These are phyloP conservation scores for Begonia loranthoides DNA, from an alignment of 306 rosid species.

Conservation along the genomic window DNA sequence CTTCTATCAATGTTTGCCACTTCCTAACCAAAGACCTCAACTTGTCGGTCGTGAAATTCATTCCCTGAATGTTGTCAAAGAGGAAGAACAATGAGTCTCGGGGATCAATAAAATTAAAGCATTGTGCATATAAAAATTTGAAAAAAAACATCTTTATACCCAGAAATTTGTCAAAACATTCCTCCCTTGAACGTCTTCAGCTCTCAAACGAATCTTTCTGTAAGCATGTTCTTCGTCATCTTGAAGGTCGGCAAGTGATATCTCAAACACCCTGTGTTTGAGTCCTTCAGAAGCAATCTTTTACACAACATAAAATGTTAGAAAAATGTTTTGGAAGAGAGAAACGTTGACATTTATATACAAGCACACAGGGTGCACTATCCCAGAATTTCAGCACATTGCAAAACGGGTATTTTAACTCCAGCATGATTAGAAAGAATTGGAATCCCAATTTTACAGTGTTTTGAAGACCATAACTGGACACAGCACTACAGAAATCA, in stretches of 20 bases:
- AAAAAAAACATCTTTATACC: constrained; percentile 25
- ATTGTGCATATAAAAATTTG: background rate
- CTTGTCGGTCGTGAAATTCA: constrained; percentile 84
- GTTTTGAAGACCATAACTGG: too few relatives aligned
- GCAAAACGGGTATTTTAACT: too few relatives aligned
- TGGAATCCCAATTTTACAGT: too few relatives aligned
- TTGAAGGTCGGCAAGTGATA: constrained; percentile 93
- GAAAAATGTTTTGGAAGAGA: too few relatives aligned
- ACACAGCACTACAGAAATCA: too few relatives aligned
- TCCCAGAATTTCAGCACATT: too few relatives aligned
- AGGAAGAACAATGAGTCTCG: background rate
- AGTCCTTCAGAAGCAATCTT: constrained; percentile 98
- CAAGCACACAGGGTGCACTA: too few relatives aligned
- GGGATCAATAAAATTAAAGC: background rate
- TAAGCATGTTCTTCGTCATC: constrained; percentile 84
- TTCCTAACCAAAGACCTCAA: constrained; percentile 78
- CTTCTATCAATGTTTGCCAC: constrained; percentile 88
- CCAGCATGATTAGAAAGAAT: too few relatives aligned
- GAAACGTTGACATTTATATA: too few relatives aligned
- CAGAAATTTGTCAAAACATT: constrained; percentile 85
- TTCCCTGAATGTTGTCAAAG: constrained; percentile 35
- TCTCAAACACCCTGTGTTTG: constrained; percentile 85
- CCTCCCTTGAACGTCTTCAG: constrained; percentile 89
- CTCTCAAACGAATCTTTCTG: constrained; percentile 92
- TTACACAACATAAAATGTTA: background rate